Percentiles rank a stretch among this genome's conserved stretches.
Conservation (phyloP, 2,329 filamentous ascomycete species). For the Cercospora zeae-maydis region DNA sequence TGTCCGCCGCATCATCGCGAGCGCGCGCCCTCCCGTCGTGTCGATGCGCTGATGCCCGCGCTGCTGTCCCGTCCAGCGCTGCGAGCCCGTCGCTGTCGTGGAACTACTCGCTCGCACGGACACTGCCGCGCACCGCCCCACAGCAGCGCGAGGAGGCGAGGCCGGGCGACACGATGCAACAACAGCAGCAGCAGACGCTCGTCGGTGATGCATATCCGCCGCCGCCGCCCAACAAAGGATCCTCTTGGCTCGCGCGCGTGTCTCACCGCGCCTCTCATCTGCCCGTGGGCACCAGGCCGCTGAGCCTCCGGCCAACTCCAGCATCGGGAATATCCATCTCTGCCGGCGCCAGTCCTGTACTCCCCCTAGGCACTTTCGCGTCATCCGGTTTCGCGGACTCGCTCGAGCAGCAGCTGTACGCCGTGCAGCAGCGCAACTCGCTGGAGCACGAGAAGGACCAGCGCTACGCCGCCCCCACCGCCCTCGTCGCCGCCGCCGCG, state of each 20-base stretch:
- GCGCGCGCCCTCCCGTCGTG: neutral
- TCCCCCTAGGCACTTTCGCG: conserved; percentile 10
- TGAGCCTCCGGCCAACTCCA: conserved; percentile 8
- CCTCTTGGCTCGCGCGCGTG: conserved; percentile 26
- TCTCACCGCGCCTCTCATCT: conserved; percentile 32
- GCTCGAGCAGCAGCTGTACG: conserved; percentile 16
- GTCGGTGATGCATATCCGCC: conserved; percentile 1
- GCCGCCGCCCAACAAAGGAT: neutral
- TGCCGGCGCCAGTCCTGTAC: conserved; percentile 5
- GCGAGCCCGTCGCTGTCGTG: neutral
- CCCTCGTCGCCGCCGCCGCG: conserved; percentile 14
- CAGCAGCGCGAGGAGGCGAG: neutral
- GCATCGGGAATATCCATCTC: neutral
- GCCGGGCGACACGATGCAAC: conserved; percentile 3
- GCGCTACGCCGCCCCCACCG: neutral
- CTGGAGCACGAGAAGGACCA: conserved; percentile 2
- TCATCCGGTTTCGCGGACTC: conserved; percentile 11
- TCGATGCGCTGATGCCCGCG: neutral
- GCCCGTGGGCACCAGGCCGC: conserved; percentile 8
- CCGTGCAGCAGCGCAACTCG: conserved; percentile 15
- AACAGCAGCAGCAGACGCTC: conserved; percentile 7
- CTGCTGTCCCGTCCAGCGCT: neutral
- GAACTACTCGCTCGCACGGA: neutral
- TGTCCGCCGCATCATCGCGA: neutral
- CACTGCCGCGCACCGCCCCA: neutral